Evolutionary conservation across 2,329 filamentous ascomycete species (phyloP).

Genomic region (Acrocalymma vagum): DNA sequence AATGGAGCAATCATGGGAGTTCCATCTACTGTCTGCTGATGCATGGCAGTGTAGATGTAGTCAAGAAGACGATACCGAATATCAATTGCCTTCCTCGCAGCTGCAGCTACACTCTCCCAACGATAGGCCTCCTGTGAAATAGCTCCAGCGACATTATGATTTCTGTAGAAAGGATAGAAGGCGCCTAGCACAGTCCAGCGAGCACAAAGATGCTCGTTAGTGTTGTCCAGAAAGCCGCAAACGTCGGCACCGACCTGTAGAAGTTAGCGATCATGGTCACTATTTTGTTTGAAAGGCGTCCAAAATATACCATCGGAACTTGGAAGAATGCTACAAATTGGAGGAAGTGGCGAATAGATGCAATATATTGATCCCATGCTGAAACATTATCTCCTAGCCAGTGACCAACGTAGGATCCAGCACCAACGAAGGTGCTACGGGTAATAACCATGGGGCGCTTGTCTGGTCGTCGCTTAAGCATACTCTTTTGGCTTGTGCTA

Average conservation of each 20-base stretch:
- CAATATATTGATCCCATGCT: slow-evolving; percentile 53
- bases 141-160: slow-evolving; percentile 75
- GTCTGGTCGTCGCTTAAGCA: slow-evolving; percentile 71
- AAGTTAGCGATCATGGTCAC: slow-evolving; percentile 5
- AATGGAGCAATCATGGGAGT: slow-evolving; percentile 72
- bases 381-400: slow-evolving; percentile 66
- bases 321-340: slow-evolving; percentile 57
- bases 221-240: slow-evolving; percentile 75
- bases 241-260: slow-evolving; percentile 64
- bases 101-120: slow-evolving; percentile 70
- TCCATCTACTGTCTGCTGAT: slow-evolving; percentile 67
- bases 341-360: slow-evolving; percentile 50
- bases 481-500: slow-evolving; percentile 68
- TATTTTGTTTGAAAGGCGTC: no score
- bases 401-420: slow-evolving; percentile 67
- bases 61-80: slow-evolving; percentile 80
- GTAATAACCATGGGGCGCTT: slow-evolving; percentile 77
- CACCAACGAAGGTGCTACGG: slow-evolving; percentile 78
- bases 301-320: slow-evolving; percentile 49
- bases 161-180: slow-evolving; percentile 77
- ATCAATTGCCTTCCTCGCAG: slow-evolving; percentile 73
- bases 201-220: slow-evolving; percentile 73
- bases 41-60: slow-evolving; percentile 78
- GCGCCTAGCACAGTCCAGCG: slow-evolving; percentile 77
- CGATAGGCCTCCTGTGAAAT: slow-evolving; percentile 60